Conservation (phyloP, 179 eudicot species). For the Beta macrorhiza region DNA sequence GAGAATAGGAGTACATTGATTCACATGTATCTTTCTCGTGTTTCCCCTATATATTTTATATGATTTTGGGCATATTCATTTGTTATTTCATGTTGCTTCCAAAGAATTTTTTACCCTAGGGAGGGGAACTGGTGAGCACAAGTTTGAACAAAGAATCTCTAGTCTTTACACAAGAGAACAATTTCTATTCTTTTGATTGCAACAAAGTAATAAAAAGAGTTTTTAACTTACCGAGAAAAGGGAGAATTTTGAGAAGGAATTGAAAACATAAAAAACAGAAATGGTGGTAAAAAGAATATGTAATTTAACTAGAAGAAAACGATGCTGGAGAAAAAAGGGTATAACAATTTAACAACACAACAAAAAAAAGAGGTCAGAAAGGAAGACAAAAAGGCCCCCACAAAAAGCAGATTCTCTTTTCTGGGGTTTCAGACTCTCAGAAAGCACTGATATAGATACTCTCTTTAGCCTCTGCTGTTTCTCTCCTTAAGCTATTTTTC, state of each 20-base stretch:
- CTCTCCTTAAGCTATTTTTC: neutral
- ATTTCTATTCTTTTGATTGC: slow-evolving; percentile 20
- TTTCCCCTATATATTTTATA: too few species aligned
- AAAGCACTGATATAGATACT: neutral
- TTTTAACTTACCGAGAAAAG: slow-evolving; percentile 10
- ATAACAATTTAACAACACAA: neutral
- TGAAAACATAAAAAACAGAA: neutral
- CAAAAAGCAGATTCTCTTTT: slow-evolving; percentile 34
- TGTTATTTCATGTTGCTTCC: too few species aligned
- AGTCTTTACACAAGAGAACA: slow-evolving; percentile 15
- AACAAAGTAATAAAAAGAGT: neutral
- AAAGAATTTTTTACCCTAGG: neutral
- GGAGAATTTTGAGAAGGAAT: neutral
- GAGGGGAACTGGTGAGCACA: neutral
- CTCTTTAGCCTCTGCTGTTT: neutral
- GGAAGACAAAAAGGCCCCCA: slow-evolving; percentile 9
- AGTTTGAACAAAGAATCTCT: neutral
- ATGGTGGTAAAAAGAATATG: neutral
- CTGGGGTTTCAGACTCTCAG: slow-evolving; percentile 21
- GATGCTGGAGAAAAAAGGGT: slow-evolving; percentile 12
- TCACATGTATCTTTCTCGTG: too few species aligned
- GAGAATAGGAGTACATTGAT: too few species aligned
- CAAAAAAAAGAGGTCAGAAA: slow-evolving; percentile 7
- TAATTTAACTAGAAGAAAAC: neutral
- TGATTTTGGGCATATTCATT: too few species aligned